These are phyloP conservation scores for Suillus hirtellus DNA, from an alignment of 768 basidiomycete species.

Conservation along the genomic window DNA sequence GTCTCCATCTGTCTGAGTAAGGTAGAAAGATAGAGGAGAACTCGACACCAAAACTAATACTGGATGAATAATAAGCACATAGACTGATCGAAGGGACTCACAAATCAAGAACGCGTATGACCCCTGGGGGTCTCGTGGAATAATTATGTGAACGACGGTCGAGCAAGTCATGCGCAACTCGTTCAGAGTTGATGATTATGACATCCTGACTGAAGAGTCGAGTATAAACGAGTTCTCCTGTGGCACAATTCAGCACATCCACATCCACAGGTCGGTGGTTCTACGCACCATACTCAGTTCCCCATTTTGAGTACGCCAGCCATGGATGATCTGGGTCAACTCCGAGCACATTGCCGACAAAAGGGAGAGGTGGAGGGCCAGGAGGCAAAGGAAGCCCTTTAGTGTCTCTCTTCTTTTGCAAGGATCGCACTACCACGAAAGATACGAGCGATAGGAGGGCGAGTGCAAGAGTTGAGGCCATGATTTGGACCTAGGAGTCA, in stretches of 20 bases:
- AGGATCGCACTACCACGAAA: constrained; percentile 10
- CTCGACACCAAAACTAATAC: constrained; percentile 23
- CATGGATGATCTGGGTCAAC: constrained; percentile 23
- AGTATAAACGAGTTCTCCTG: constrained; percentile 26
- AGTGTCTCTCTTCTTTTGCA: constrained; percentile 16
- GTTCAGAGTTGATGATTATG: constrained; percentile 28
- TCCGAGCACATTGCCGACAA: constrained; percentile 23
- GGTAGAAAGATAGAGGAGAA: constrained; percentile 28
- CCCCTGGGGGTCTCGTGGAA: constrained; percentile 24
- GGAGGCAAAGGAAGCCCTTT: constrained; percentile 21
- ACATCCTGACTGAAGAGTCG: constrained; percentile 26
- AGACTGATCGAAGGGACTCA: constrained; percentile 7
- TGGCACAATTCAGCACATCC: neutral
- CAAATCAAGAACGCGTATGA: constrained; percentile 22
- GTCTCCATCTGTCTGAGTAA: constrained; percentile 31
- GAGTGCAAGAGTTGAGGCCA: neutral
- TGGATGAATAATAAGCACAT: neutral
- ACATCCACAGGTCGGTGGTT: neutral
- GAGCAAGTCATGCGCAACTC: constrained; percentile 25
- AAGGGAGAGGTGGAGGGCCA: constrained; percentile 22
- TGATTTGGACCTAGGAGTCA: neutral
- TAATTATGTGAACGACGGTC: constrained; percentile 25
- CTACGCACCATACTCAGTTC: constrained; percentile 20
- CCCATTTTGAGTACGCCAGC: constrained; percentile 24
- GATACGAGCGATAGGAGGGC: constrained; percentile 14